A percentile compares a stretch with the other conserved stretches of the same genome.
Evolutionary conservation across 164 flowering plant genomes (phyloP).

Genomic region (Tetrastigma voinierianum): DNA sequence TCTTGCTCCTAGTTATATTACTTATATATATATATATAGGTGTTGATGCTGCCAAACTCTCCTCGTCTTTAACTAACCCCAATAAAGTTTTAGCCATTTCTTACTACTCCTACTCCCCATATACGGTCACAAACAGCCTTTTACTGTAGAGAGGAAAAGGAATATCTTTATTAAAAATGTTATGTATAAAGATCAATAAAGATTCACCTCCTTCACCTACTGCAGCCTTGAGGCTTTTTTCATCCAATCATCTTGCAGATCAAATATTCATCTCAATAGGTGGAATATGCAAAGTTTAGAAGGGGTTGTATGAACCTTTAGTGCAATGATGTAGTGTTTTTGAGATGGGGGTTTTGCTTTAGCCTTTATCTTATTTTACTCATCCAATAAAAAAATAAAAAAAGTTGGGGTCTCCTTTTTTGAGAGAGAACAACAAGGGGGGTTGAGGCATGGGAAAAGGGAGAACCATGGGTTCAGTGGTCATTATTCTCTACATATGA

Average conservation of each 20-base stretch:
- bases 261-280: too few species aligned
- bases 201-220: background rate
- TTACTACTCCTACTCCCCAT: constrained; percentile 17
- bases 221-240: background rate
- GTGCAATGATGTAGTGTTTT: background rate
- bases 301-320: too few species aligned
- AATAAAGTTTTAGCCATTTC: constrained; percentile 32
- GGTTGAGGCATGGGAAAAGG: constrained; percentile 16
- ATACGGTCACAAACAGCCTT: constrained; percentile 40
- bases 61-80: constrained; percentile 43
- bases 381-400: background rate
- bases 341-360: background rate
- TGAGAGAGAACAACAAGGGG: constrained; percentile 7
- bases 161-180: background rate
- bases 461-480: constrained; percentile 23
- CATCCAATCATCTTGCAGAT: background rate
- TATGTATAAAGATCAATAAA: background rate
- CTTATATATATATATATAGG: background rate
- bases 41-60: constrained; percentile 17
- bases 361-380: background rate
- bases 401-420: constrained; percentile 8
- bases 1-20: constrained; percentile 5
- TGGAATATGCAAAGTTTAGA: too few species aligned
- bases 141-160: constrained; percentile 9
- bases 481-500: constrained; percentile 5